Base-by-base conservation (phyloP, 495 filamentous ascomycete species). In the Barbatosphaeria neglecta region DNA sequence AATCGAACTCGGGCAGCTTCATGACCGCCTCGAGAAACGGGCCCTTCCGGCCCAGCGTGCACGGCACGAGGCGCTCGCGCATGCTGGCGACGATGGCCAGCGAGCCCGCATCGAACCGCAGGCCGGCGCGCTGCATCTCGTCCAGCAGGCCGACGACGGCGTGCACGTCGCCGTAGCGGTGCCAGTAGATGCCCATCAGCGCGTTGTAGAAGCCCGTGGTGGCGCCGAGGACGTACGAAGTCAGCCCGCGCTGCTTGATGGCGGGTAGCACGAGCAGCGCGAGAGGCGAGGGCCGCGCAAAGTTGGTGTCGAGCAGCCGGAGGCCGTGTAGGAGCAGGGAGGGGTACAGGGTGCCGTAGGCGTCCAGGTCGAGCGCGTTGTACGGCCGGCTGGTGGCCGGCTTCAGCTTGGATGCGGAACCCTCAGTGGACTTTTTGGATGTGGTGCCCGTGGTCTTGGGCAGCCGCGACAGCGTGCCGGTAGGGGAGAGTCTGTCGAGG, bases 181-280 rank as follows among this genome's bases (percentile, higher is more conserved):
- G 62, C 81, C 84, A 90, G 47, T 77, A 65, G 27, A 84, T 73
- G 20, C 65, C 54, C 18, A 89, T 67, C 28, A 90, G 64, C 40
- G 83, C 77, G 58, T 90, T 87, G 62, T 87, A 93, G 31, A 94
- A 76, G 0, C 68, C 64, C 2, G 83, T 82, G 22, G 78, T 84
- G 18, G 77, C 77, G 20, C 85, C 88, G 0, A 94, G 72, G 13
- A 88, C 73, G 44, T 82, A 81, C 11, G 84, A 86, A 20, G 76
- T 66, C 1, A 77, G 67, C 6, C 87, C 86, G 2, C 88, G 73
- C 16, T 74, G 68, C 55, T 84, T 87, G 61, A 93, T 74, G 1
- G 72, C 74, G 1, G 86, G 77, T 0, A 90, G 70, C 35, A 94
- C 63, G 45, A 73, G 68, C 19, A 81, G 64, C 13, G 75, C 70